phyloP scores from a whole-genome alignment of 768 basidiomycete species.

The Lactarius indigo region DNA sequence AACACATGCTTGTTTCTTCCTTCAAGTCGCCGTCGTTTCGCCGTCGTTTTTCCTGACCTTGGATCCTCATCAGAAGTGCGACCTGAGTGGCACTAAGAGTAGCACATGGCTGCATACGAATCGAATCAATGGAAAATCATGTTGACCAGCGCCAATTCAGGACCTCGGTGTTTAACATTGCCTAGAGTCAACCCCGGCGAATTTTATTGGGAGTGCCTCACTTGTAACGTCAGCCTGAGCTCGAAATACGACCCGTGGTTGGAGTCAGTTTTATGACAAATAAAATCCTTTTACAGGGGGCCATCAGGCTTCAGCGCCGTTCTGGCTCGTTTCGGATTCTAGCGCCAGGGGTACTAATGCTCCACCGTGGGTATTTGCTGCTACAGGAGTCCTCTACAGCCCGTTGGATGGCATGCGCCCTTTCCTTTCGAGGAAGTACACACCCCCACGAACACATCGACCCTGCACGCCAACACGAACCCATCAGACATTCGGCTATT shows the following conservation, averaged over 20 bases:
- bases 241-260: background rate
- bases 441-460: background rate
- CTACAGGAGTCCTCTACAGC: background rate
- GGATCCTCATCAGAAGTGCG: background rate
- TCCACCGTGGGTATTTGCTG: background rate
- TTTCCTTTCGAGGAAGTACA: background rate
- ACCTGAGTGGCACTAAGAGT: no score
- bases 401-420: background rate
- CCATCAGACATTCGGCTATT: background rate
- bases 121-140: background rate
- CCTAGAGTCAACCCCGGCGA: constrained; percentile 10
- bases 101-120: background rate
- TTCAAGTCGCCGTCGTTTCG: background rate
- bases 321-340: background rate
- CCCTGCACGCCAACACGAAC: constrained; percentile 6
- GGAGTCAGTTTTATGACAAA: constrained; percentile 1
- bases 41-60: background rate
- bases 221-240: background rate
- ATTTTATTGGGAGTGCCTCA: background rate
- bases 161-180: constrained; percentile 7
- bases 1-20: background rate
- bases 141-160: background rate
- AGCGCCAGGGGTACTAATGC: constrained; percentile 8
- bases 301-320: constrained; percentile 10
- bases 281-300: background rate